Percentiles rank a stretch among this genome's conserved stretches.
These are phyloP conservation scores for Penicillium egyptiacum DNA, from an alignment of 495 filamentous ascomycete species.

Conservation along the genomic window DNA sequence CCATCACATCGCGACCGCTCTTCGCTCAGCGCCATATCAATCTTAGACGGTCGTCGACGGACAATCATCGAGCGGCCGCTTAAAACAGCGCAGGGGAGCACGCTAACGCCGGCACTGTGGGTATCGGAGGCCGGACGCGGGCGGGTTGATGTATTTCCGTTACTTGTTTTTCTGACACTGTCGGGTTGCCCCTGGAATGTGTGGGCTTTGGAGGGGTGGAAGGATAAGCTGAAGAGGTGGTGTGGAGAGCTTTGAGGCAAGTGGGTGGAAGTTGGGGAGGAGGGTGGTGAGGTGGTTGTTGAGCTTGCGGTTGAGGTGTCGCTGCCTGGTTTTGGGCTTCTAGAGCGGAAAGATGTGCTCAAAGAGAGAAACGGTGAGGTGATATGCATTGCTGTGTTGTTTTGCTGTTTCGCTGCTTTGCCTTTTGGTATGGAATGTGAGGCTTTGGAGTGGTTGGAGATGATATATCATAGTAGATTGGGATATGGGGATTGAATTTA, in stretches of 20 bases:
- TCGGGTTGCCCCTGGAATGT: constrained; percentile 18
- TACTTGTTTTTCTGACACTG: constrained; percentile 6
- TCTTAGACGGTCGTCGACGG: constrained; percentile 43
- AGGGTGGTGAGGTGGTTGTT: constrained; percentile 25
- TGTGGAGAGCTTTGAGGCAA: constrained; percentile 21
- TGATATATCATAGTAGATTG: not conserved
- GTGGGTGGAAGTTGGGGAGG: constrained; percentile 21
- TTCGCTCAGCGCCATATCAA: constrained; percentile 44
- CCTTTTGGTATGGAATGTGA: not conserved
- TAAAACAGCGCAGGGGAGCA: constrained; percentile 31
- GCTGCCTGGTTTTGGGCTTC: constrained; percentile 12
- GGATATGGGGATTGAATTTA: not conserved
- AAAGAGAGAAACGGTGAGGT: constrained; percentile 23
- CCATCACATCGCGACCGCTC: constrained; percentile 42
- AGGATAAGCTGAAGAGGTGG: constrained; percentile 33
- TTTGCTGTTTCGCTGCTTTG: not conserved
- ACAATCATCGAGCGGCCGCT: constrained; percentile 39
- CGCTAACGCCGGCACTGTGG: constrained; percentile 25
- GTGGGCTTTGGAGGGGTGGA: constrained; percentile 24
- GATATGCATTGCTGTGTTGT: constrained; percentile 18
- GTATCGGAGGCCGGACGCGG: constrained; percentile 23
- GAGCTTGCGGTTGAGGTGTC: constrained; percentile 25
- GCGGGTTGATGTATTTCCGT: constrained; percentile 23
- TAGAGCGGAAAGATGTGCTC: constrained; percentile 5
- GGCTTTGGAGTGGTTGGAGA: not conserved